Evolutionary conservation across 352 stramenopile species (phyloP), one percentile per base, ranked within the genome.

Genomic region (Pythium insidiosum): DNA sequence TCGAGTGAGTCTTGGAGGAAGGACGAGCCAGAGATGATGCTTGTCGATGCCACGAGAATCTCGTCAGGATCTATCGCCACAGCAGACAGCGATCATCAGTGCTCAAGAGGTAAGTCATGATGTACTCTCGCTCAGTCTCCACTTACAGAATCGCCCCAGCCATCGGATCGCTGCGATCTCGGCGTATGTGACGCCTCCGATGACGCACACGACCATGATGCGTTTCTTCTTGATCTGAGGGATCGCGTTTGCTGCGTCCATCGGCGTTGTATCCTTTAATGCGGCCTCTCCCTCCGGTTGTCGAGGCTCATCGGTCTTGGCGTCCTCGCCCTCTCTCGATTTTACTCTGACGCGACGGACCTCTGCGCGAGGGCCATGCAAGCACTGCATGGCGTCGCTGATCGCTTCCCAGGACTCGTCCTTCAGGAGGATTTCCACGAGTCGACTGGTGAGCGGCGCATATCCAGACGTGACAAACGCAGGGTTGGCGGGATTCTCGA

Each of bases 391-490:
- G 3, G 64, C 50, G n/a, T 56, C 18, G 16, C 84, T 63, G 20
- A 80, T 59, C 5, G 45, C 43, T 52, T 55, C 61, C 76, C 73
- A 88, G 28, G 55, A 66, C 0, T 58, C 51, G 26, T 58, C 33
- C 23, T 72, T 73, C 13, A 89, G 48, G 4, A 88, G 62, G 37
- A 84, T 64, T 57, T 89, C 71, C 15, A 90, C 67, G 1, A 90
- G 50, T 13, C 72, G 63, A 38, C 70, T 74, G 26, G 74, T 81
- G 33, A 90, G 75, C 11, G 80, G 77, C 12, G 60, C 62, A 40
- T 88, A 90, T 9, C 80, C 77, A 10, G 66, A 74, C 0, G 78
- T 89, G 13, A 90, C 77, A 19, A 84, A 92, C 13, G 75, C 73
- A 3, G 69, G 52, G 28, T 58, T 77, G 40, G 65, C 60, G 2